Percentiles rank a stretch among this genome's conserved stretches.
Evolutionary conservation across 2,329 filamentous ascomycete species (phyloP).

Genomic region (Trichoderma arundinaceum): DNA sequence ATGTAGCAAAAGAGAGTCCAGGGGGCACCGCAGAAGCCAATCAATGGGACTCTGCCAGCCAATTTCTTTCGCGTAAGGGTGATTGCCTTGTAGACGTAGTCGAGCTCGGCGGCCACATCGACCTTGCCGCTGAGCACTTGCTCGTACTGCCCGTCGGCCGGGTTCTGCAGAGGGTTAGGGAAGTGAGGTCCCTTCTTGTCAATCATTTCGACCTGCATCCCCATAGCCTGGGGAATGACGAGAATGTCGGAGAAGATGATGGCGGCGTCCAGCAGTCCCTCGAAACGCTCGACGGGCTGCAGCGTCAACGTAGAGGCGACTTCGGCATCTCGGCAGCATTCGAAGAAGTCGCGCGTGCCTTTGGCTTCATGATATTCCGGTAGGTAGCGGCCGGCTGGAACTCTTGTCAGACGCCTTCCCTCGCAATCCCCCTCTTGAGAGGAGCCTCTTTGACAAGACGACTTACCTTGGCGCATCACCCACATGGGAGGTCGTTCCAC

Average conservation of each 20-base stretch:
- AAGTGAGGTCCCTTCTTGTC: conserved; percentile 97
- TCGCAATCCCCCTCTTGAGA: too few relatives aligned
- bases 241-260: conserved; percentile 99
- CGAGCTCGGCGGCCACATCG: conserved; percentile 82
- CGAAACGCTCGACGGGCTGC: conserved; percentile 91
- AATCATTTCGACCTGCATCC: conserved; percentile 98
- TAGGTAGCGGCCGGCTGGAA: conserved; percentile 87
- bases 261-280: conserved; percentile 88
- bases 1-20: conserved; percentile 99
- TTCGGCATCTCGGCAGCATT: conserved; percentile 92
- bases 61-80: conserved; percentile 89
- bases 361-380: conserved; percentile 98
- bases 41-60: conserved; percentile 84
- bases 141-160: conserved; percentile 82
- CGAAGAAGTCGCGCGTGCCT: conserved; percentile 90
- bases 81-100: conserved; percentile 96
- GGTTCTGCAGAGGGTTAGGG: conserved; percentile 78
- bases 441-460: too few relatives aligned
- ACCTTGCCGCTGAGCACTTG: conserved; percentile 77
- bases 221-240: conserved; percentile 96
- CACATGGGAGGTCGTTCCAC: conserved; percentile 95
- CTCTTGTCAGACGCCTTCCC: neutral
- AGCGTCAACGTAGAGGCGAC: conserved; percentile 92
- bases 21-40: conserved; percentile 95
- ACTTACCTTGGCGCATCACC: conserved; percentile 97